Evolutionary conservation across 768 basidiomycete species (phyloP).

Genomic region (Dentipellis sp.): DNA sequence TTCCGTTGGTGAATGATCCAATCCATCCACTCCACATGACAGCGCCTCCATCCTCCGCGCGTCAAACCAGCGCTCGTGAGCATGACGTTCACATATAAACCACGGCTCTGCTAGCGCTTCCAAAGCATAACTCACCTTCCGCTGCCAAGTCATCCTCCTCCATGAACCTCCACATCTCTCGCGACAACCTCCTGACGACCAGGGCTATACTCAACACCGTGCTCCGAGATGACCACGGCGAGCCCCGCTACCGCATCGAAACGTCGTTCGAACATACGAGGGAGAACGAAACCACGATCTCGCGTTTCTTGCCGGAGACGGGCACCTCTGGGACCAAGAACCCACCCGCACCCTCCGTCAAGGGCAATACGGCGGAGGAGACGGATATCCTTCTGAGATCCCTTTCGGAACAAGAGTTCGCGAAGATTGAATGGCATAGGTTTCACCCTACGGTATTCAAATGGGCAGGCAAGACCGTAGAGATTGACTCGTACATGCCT

Average conservation of each 20-base stretch:
- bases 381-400: not conserved
- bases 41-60: not conserved
- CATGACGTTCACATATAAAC: too few species aligned
- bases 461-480: not conserved
- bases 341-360: not conserved
- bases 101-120: too few species aligned
- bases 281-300: not conserved
- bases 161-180: not conserved
- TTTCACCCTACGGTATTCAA: not conserved
- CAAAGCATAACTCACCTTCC: too few species aligned
- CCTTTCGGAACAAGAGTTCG: not conserved
- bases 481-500: not conserved
- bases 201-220: not conserved
- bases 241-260: not conserved
- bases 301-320: not conserved
- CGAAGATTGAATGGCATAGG: conserved; percentile 1
- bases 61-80: not conserved
- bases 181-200: not conserved
- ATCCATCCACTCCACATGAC: not conserved
- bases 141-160: not conserved
- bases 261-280: not conserved
- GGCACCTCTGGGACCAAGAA: not conserved
- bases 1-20: not conserved
- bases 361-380: too few species aligned
- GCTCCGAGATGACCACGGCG: not conserved